These are phyloP conservation scores for Daldinia decipiens DNA, from an alignment of 495 filamentous ascomycete species.

Conservation along the genomic window DNA sequence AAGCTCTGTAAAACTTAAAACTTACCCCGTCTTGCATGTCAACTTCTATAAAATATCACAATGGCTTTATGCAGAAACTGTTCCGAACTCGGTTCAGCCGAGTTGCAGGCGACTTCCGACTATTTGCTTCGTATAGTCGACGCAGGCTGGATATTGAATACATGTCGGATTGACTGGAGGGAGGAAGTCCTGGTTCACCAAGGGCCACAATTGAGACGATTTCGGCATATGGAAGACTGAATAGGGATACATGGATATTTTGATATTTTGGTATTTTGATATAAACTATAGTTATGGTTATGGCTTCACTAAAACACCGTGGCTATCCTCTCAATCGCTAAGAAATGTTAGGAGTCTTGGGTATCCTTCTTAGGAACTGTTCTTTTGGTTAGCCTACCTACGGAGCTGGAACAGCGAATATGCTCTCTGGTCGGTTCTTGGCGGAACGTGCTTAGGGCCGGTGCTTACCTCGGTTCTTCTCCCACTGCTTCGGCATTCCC, in stretches of 20 bases:
- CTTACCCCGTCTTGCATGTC: not conserved
- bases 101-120: not conserved
- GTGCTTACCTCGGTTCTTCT: conserved; percentile 46
- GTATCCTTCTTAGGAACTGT: conserved; percentile 44
- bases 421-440: not conserved
- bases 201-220: not conserved
- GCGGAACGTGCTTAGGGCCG: not conserved
- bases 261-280: not conserved
- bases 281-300: not conserved
- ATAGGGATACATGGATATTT: not conserved
- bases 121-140: not conserved
- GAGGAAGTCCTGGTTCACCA: not conserved
- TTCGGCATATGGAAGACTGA: not conserved
- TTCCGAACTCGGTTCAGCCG: not conserved
- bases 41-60: not conserved
- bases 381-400: conserved; percentile 15
- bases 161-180: not conserved
- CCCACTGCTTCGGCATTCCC: conserved; percentile 50
- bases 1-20: not conserved
- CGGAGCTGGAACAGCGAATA: not conserved
- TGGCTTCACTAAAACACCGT: not conserved
- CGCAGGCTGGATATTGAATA: not conserved
- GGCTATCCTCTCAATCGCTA: not conserved
- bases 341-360: conserved; percentile 1
- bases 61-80: not conserved